A percentile compares a stretch with the other conserved stretches of the same genome.
These are phyloP conservation scores for Pseudocercospora fuligena DNA, from an alignment of 2,329 filamentous ascomycete genomes.

Conservation along the genomic window DNA sequence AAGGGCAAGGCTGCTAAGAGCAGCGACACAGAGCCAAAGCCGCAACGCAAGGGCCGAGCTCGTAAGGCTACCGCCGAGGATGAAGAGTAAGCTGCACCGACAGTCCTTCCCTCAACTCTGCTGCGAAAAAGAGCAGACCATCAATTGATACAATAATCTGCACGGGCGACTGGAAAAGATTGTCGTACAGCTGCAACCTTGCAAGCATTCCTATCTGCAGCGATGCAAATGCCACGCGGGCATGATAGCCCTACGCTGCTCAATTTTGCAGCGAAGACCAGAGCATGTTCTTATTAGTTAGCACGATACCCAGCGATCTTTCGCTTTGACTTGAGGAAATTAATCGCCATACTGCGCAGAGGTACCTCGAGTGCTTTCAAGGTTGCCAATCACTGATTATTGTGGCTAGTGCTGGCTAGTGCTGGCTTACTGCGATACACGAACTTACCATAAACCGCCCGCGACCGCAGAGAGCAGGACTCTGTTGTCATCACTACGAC, in stretches of 20 bases:
- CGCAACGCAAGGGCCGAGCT: constrained; percentile 37
- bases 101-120: background rate
- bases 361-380: background rate
- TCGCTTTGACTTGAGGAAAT: constrained; percentile 1
- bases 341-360: background rate
- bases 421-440: background rate
- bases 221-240: background rate
- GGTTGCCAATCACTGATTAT: background rate
- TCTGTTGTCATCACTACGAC: constrained; percentile 18
- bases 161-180: background rate
- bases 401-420: background rate
- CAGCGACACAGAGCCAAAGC: constrained; percentile 38
- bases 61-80: constrained; percentile 35
- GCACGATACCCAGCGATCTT: constrained; percentile 22
- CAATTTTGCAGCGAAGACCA: background rate
- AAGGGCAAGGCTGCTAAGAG: constrained; percentile 43
- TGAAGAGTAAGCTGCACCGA: constrained; percentile 11
- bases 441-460: background rate
- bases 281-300: constrained; percentile 12
- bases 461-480: background rate
- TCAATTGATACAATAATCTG: background rate
- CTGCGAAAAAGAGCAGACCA: background rate
- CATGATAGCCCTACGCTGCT: background rate
- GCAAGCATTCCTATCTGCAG: background rate
- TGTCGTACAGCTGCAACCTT: background rate